phyloP scores from a whole-genome alignment of 257 asterid species.

The Fraxinus pennsylvanica region DNA sequence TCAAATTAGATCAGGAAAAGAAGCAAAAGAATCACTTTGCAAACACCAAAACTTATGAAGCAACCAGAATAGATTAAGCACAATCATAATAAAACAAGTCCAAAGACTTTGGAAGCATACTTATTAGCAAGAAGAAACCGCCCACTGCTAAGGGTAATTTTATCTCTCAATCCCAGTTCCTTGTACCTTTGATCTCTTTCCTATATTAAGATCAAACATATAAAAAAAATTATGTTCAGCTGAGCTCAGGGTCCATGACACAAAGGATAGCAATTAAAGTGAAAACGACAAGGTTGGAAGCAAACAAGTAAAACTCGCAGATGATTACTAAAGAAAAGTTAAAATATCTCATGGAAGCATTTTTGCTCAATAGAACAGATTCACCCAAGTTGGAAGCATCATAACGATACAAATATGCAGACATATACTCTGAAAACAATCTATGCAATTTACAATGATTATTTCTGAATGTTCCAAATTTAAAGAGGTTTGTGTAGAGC shows the following conservation, averaged over 20 bases:
- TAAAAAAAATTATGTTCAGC: conserved; percentile 19
- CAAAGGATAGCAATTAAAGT: conserved; percentile 14
- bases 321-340: not conserved
- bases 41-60: not conserved
- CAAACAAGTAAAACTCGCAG: conserved; percentile 1
- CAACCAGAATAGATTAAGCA: not conserved
- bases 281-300: conserved; percentile 15
- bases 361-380: not conserved
- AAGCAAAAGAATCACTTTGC: no score
- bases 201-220: conserved; percentile 36
- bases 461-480: not conserved
- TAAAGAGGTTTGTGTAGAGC: not conserved
- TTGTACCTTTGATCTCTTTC: conserved; percentile 95
- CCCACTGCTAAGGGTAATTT: conserved; percentile 95
- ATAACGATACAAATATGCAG: not conserved
- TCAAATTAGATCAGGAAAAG: no score
- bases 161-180: conserved; percentile 93
- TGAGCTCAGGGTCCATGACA: conserved; percentile 14
- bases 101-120: conserved; percentile 42
- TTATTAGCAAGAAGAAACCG: conserved; percentile 90
- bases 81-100: conserved; percentile 19
- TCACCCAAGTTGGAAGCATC: conserved; percentile 5
- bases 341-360: no score
- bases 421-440: conserved; percentile 14
- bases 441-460: not conserved